Evolutionary conservation across 768 basidiomycete species (phyloP).

Genomic region (Strobilomyces confusus): DNA sequence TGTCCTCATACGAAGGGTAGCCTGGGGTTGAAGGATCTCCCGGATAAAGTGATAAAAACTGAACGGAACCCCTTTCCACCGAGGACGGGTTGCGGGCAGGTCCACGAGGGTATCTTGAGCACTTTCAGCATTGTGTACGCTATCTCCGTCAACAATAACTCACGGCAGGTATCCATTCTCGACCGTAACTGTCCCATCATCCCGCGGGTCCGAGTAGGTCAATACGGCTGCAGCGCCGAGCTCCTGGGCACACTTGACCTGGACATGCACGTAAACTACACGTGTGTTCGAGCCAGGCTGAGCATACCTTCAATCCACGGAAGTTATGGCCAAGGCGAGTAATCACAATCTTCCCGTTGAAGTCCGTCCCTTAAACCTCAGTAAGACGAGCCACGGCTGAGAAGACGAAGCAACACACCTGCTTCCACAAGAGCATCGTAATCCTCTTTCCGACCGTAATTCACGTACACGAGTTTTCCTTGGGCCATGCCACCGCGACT

Average conservation of each 20-base stretch:
- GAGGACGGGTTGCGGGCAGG: conserved; percentile 84
- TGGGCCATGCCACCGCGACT: conserved; percentile 63
- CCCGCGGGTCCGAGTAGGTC: conserved; percentile 84
- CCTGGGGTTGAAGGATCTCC: conserved; percentile 88
- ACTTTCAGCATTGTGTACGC: background rate
- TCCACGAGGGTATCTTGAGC: conserved; percentile 54
- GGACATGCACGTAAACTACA: conserved; percentile 23
- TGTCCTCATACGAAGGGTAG: conserved; percentile 80
- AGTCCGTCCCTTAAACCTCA: conserved; percentile 46
- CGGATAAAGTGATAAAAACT: conserved; percentile 63
- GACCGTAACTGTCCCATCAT: conserved; percentile 78
- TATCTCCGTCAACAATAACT: background rate
- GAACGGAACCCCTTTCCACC: conserved; percentile 84
- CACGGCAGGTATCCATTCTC: conserved; percentile 73
- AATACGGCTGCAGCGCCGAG: conserved; percentile 79
- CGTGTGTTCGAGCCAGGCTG: conserved; percentile 1
- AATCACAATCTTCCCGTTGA: conserved; percentile 77
- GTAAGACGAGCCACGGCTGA: background rate
- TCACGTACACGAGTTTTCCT: conserved; percentile 54
- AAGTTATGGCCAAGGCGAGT: conserved; percentile 74
- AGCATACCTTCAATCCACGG: conserved; percentile 83
- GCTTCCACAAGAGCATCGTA: conserved; percentile 54
- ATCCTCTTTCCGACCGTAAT: conserved; percentile 59
- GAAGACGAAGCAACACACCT: conserved; percentile 30
- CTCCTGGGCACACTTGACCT: conserved; percentile 86